phyloP scores from a whole-genome alignment of 106 monocot species.

The Dioscorea zingiberensis region DNA sequence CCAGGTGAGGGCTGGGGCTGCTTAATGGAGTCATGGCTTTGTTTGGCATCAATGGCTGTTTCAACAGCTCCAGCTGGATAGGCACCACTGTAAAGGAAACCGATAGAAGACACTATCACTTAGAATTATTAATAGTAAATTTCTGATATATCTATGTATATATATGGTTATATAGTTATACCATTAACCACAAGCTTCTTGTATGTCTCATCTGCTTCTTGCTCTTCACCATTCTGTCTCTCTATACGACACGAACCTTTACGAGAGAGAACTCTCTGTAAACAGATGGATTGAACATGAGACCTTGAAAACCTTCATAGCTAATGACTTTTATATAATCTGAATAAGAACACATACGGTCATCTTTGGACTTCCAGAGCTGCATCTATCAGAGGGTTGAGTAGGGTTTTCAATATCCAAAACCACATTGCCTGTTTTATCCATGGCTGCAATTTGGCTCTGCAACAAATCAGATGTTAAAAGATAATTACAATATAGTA shows the following conservation, averaged over 20 bases:
- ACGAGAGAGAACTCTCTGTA: constrained; percentile 41
- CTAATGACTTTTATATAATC: no score
- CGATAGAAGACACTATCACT: background rate
- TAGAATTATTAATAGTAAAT: background rate
- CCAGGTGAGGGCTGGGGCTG: constrained; percentile 13
- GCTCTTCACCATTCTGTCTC: constrained; percentile 21
- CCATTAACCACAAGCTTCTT: constrained; percentile 33
- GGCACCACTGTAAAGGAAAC: constrained; percentile 27
- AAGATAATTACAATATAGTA: no score
- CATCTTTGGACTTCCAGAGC: constrained; percentile 58
- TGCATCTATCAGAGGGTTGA: constrained; percentile 39
- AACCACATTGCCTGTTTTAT: constrained; percentile 28
- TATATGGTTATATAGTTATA: no score
- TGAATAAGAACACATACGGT: constrained; percentile 31
- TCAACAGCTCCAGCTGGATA: constrained; percentile 59
- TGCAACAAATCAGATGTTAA: no score
- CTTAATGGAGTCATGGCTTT: constrained; percentile 46
- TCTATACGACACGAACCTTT: constrained; percentile 35
- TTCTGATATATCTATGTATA: no score
- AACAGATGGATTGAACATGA: background rate
- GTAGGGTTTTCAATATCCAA: constrained; percentile 54
- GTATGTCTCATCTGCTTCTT: constrained; percentile 23
- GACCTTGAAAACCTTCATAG: no score
- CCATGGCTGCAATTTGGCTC: constrained; percentile 8
- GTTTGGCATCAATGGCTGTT: constrained; percentile 45